A percentile compares a stretch with the other conserved stretches of the same genome.
phyloP scores from a whole-genome alignment of 345 rosid species.

The Euclidium syriacum region DNA sequence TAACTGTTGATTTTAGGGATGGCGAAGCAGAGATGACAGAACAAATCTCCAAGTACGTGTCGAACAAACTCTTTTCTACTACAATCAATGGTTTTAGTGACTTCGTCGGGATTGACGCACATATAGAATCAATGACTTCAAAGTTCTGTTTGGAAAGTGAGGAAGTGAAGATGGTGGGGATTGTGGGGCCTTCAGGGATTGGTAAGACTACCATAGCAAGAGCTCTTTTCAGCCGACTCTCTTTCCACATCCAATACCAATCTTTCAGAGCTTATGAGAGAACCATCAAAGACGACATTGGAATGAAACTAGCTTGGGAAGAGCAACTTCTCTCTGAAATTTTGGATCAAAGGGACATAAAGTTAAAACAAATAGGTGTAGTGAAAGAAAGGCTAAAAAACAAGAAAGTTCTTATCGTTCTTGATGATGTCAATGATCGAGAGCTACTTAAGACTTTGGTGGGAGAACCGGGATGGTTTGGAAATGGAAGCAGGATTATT shows the following conservation, averaged over 20 bases:
- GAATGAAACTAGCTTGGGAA: constrained; percentile 19
- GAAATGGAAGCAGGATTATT: not conserved
- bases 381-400: not conserved
- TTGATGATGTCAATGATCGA: constrained; percentile 1
- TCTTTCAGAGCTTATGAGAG: not conserved
- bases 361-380: not conserved
- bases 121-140: not conserved
- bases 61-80: not conserved
- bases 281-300: not conserved
- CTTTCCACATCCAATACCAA: not conserved
- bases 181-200: constrained; percentile 36
- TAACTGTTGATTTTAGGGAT: not conserved
- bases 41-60: not conserved
- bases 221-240: no score
- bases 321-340: constrained; percentile 25
- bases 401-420: constrained; percentile 9
- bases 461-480: not conserved
- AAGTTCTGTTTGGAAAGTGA: not conserved
- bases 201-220: constrained; percentile 46
- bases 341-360: not conserved
- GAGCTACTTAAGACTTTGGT: not conserved
- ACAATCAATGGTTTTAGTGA: not conserved
- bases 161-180: constrained; percentile 24
- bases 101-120: constrained; percentile 22
- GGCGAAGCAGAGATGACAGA: constrained; percentile 8